Conservation (phyloP, 2,329 filamentous ascomycete genomes). For the Emericellopsis cladophorae region DNA sequence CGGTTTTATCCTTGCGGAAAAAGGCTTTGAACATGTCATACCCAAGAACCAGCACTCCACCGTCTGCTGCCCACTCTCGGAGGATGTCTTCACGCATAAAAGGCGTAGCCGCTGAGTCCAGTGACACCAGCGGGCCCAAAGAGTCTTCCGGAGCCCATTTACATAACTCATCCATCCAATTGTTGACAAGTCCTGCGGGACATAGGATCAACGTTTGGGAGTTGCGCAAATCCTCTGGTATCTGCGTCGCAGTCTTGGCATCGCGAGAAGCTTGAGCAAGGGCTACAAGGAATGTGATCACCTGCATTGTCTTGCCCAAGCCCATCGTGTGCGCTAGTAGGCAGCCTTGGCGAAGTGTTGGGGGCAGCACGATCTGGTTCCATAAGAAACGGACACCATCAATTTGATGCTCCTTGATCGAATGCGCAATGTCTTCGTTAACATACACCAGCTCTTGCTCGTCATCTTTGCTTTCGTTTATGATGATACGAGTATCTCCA, state of each 20-base stretch:
- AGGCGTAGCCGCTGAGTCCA: slow-evolving; percentile 29
- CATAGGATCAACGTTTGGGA: slow-evolving; percentile 63
- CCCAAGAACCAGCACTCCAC: slow-evolving; percentile 66
- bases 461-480: slow-evolving; percentile 54
- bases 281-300: slow-evolving; percentile 69
- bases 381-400: slow-evolving; percentile 79
- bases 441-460: slow-evolving; percentile 51
- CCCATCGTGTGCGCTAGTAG: slow-evolving; percentile 86
- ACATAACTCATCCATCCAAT: slow-evolving; percentile 70
- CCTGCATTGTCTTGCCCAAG: slow-evolving; percentile 84
- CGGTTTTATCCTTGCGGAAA: neutral
- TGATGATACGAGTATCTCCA: slow-evolving; percentile 40
- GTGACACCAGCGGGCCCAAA: slow-evolving; percentile 42
- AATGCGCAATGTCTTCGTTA: slow-evolving; percentile 45
- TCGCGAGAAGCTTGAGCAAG: slow-evolving; percentile 55
- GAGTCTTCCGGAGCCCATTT: slow-evolving; percentile 49
- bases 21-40: slow-evolving; percentile 53
- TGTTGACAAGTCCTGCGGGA: slow-evolving; percentile 61
- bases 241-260: slow-evolving; percentile 43
- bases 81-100: slow-evolving; percentile 32
- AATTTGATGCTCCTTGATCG: slow-evolving; percentile 71
- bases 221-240: slow-evolving; percentile 51
- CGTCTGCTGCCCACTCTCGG: slow-evolving; percentile 44
- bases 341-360: slow-evolving; percentile 54
- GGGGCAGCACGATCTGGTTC: slow-evolving; percentile 57